These are phyloP conservation scores for Ophiostoma ulmi DNA, from an alignment of 2,329 filamentous ascomycete species.

Conservation along the genomic window DNA sequence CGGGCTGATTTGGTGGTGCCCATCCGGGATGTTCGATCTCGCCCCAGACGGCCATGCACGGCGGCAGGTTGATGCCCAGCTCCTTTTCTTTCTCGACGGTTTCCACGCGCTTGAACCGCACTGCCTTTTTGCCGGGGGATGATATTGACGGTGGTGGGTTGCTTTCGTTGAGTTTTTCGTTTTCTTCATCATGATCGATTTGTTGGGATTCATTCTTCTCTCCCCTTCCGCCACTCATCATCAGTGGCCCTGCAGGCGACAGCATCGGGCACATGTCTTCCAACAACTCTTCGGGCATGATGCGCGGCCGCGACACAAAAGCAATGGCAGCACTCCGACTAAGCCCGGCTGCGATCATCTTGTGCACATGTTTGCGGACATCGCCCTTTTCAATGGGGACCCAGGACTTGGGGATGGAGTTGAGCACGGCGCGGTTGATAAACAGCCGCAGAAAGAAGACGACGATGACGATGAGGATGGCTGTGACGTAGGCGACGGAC, in stretches of 20 bases:
- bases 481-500: slow-evolving; percentile 67
- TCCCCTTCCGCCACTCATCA: not conserved
- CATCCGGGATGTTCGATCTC: slow-evolving; percentile 82
- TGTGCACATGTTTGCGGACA: slow-evolving; percentile 66
- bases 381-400: slow-evolving; percentile 83
- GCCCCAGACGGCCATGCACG: slow-evolving; percentile 63
- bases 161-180: not conserved
- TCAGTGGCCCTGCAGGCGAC: not conserved
- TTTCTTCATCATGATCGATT: not conserved
- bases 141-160: not conserved
- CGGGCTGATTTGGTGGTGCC: slow-evolving; percentile 61
- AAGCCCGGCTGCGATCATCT: slow-evolving; percentile 68
- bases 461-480: slow-evolving; percentile 63
- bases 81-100: slow-evolving; percentile 28
- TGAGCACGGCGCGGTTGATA: slow-evolving; percentile 72
- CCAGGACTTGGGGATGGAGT: slow-evolving; percentile 79
- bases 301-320: slow-evolving; percentile 67
- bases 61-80: slow-evolving; percentile 46
- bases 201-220: not conserved
- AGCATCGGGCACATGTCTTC: slow-evolving; percentile 21
- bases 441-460: slow-evolving; percentile 83
- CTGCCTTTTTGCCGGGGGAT: not conserved
- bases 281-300: slow-evolving; percentile 36
- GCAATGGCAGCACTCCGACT: slow-evolving; percentile 74
- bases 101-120: slow-evolving; percentile 25